Conservation (phyloP, 306 rosid species). For the Carpinus fangiana region DNA sequence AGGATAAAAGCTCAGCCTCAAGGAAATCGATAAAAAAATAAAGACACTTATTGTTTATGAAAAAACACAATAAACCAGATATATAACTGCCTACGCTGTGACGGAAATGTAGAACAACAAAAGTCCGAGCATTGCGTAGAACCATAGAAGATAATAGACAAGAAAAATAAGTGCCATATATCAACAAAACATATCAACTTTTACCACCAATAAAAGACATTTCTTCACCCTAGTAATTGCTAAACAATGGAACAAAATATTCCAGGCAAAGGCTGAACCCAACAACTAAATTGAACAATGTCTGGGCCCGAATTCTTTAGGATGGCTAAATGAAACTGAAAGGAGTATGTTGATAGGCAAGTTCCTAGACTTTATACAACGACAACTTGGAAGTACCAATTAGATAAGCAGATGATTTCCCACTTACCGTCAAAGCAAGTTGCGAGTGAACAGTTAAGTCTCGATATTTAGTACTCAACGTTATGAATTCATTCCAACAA, state of each 20-base stretch:
- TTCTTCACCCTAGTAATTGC: not conserved
- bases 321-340: not conserved
- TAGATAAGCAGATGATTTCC: not conserved
- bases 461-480: constrained; percentile 81
- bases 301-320: not conserved
- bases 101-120: not conserved
- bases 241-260: not conserved
- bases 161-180: not conserved
- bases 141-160: not conserved
- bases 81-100: not conserved
- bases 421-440: constrained; percentile 78
- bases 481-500: constrained; percentile 85
- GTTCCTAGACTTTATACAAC: not conserved
- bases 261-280: not conserved
- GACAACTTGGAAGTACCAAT: not conserved
- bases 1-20: constrained; percentile 1
- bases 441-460: constrained; percentile 94
- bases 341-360: not conserved
- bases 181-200: not conserved
- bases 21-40: not conserved
- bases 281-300: constrained; percentile 1
- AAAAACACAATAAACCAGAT: not conserved
- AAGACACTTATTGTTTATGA: not conserved
- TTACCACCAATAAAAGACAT: not conserved
- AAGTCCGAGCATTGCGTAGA: not conserved